A percentile compares a stretch with the other conserved stretches of the same genome.
Evolutionary conservation across 345 rosid genomes (phyloP).

Genomic region (Eucalyptus curtisii): DNA sequence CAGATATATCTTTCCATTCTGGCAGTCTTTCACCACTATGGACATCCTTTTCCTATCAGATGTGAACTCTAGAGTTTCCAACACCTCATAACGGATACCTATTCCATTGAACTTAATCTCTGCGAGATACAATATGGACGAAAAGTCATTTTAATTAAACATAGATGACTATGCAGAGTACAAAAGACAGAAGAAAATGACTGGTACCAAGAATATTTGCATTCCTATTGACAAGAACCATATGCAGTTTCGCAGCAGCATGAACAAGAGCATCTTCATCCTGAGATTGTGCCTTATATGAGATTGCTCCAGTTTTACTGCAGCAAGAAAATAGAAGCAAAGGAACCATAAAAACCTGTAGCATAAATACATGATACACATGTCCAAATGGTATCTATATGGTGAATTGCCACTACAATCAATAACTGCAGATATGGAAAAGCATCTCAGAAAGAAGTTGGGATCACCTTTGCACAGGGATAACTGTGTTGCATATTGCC

Average conservation of each 20-base stretch:
- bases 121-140: slow-evolving; percentile 9
- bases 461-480: slow-evolving; percentile 70
- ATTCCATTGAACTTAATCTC: slow-evolving; percentile 66
- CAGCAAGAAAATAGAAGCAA: neutral
- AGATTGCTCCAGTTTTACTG: slow-evolving; percentile 76
- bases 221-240: slow-evolving; percentile 60
- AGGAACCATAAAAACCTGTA: neutral
- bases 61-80: slow-evolving; percentile 91
- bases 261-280: slow-evolving; percentile 97
- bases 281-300: slow-evolving; percentile 94
- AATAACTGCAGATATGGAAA: neutral
- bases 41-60: slow-evolving; percentile 99
- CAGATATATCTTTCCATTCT: slow-evolving; percentile 63
- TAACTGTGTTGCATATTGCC: slow-evolving; percentile 93
- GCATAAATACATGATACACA: neutral
- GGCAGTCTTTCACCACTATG: slow-evolving; percentile 71
- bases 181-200: slow-evolving; percentile 1
- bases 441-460: neutral
- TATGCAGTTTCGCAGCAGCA: slow-evolving; percentile 85
- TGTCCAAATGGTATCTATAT: neutral
- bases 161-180: neutral
- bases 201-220: slow-evolving; percentile 65
- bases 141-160: neutral
- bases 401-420: neutral
- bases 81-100: slow-evolving; percentile 51